phyloP scores from a whole-genome alignment of 2,329 filamentous ascomycete genomes.

The Colletotrichum gigasporum region DNA sequence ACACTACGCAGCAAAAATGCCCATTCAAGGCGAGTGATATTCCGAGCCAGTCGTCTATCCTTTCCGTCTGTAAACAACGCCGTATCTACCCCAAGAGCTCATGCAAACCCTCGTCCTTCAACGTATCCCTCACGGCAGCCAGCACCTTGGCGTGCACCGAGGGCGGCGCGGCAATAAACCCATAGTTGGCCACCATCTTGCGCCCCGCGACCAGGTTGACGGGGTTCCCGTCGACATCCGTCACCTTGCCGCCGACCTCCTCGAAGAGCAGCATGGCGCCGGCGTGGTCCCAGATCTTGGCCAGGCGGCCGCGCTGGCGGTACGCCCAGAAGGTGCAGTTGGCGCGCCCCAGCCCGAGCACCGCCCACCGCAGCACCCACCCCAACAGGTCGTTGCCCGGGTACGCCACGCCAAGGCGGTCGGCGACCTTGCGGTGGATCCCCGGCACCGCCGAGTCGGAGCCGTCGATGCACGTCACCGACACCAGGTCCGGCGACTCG shows the following conservation, averaged over 20 bases:
- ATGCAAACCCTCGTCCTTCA: conserved; percentile 44
- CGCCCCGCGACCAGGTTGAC: conserved; percentile 62
- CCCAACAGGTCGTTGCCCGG: conserved; percentile 63
- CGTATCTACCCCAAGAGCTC: conserved; percentile 37
- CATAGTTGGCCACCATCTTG: conserved; percentile 60
- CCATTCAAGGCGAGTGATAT: not conserved
- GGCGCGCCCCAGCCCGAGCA: conserved; percentile 60
- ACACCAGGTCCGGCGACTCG: conserved; percentile 43
- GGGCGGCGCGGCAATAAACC: conserved; percentile 63
- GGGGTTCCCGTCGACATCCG: conserved; percentile 60
- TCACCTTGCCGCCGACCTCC: conserved; percentile 64
- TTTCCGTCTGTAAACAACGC: not conserved
- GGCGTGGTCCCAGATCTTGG: conserved; percentile 69
- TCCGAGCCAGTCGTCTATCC: too few species aligned
- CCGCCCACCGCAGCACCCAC: conserved; percentile 66
- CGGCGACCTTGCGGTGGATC: conserved; percentile 55
- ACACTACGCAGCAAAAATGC: too few species aligned
- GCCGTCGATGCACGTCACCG: conserved; percentile 57
- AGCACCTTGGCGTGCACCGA: conserved; percentile 55
- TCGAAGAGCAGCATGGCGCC: conserved; percentile 68
- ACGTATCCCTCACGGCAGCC: conserved; percentile 43
- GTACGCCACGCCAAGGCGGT: conserved; percentile 50
- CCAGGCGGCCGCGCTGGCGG: conserved; percentile 54
- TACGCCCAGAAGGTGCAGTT: conserved; percentile 68
- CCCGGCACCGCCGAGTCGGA: conserved; percentile 58